phyloP scores from a whole-genome alignment of 768 basidiomycete genomes.

The Saitozyma podzolica region DNA sequence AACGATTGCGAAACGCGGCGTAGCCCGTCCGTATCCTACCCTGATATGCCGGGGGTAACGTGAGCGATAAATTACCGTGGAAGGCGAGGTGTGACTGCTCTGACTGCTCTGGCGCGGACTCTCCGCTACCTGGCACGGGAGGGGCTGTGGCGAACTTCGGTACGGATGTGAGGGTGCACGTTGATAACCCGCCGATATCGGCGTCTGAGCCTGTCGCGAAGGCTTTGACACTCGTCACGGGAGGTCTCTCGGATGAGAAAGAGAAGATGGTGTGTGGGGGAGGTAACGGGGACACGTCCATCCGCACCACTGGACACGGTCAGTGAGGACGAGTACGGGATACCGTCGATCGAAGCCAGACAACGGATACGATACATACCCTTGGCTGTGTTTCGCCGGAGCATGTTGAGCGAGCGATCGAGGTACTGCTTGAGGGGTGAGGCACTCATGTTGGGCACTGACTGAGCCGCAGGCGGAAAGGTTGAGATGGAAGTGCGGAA shows the following conservation, averaged over 20 bases:
- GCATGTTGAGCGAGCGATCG: constrained; percentile 38
- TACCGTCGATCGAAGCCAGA: no score
- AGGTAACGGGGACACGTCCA: constrained; percentile 29
- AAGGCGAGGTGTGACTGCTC: constrained; percentile 61
- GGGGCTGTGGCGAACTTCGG: constrained; percentile 9
- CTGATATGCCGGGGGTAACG: constrained; percentile 67
- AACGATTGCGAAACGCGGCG: constrained; percentile 84
- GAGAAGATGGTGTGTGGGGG: constrained; percentile 40
- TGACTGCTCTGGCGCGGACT: constrained; percentile 8
- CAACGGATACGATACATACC: constrained; percentile 22
- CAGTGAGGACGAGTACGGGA: constrained; percentile 2
- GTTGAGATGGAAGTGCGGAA: no score
- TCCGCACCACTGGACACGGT: constrained; percentile 26
- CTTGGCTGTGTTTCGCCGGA: constrained; percentile 37
- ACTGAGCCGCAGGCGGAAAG: no score
- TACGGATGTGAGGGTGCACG: constrained; percentile 32
- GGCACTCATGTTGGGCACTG: constrained; percentile 16
- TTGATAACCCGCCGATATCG: constrained; percentile 72
- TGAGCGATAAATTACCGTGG: constrained; percentile 70
- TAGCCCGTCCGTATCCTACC: constrained; percentile 78
- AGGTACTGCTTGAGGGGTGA: constrained; percentile 42
- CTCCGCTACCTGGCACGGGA: constrained; percentile 1
- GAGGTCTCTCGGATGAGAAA: constrained; percentile 21
- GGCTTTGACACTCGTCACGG: constrained; percentile 57
- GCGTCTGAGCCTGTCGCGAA: constrained; percentile 79